These are phyloP conservation scores for Antitrichia curtipendula DNA, from an alignment of 225 moss, liverwort and hornwort genomes.

Conservation along the genomic window DNA sequence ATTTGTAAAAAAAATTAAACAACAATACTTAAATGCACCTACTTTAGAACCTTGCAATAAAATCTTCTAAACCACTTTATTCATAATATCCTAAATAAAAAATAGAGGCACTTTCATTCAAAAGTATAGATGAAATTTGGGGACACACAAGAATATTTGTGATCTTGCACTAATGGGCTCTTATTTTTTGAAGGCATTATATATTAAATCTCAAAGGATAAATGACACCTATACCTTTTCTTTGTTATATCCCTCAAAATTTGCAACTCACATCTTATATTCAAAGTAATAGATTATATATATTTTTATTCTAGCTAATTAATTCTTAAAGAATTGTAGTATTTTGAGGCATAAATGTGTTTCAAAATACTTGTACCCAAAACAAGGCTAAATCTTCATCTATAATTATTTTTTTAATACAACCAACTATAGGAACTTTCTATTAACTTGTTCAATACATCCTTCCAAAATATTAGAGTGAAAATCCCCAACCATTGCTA, in stretches of 20 bases:
- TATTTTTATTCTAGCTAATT: not conserved
- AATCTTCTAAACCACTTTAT: not conserved
- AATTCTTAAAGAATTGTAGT: accelerated
- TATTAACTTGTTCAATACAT: not conserved
- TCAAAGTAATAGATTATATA: not conserved
- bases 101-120: not conserved
- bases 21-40: not conserved
- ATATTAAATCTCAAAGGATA: not conserved
- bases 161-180: not conserved
- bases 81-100: not conserved
- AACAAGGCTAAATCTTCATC: not conserved
- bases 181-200: not conserved
- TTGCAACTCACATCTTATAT: not conserved
- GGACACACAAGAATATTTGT: not conserved
- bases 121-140: not conserved
- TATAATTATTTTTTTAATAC: not conserved
- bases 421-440: not conserved
- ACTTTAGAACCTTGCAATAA: not conserved
- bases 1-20: not conserved
- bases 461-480: not conserved
- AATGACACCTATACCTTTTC: not conserved
- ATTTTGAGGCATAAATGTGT: not conserved
- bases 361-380: not conserved
- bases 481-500: not conserved
- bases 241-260: not conserved